These are phyloP conservation scores for Geotrichum restrictum DNA, from an alignment of 1,139 yeast genomes.

Conservation along the genomic window DNA sequence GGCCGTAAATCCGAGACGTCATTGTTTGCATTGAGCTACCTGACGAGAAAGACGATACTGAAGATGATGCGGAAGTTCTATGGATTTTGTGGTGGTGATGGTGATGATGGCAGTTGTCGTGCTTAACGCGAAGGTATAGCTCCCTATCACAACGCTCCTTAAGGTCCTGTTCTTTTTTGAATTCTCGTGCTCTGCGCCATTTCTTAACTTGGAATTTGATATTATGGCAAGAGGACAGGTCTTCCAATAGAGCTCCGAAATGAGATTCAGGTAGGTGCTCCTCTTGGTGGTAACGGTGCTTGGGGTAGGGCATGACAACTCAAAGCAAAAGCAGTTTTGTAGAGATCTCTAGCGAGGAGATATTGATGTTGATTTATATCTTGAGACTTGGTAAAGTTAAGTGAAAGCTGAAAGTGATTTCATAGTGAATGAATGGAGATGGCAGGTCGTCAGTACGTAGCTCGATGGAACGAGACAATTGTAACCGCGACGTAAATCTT, in stretches of 20 bases:
- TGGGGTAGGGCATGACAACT: no score
- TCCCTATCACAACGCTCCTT: conserved; percentile 8
- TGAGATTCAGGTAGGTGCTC: neutral
- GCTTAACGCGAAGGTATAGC: conserved; percentile 7
- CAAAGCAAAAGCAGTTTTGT: no score
- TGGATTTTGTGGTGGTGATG: neutral
- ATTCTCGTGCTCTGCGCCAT: conserved; percentile 15
- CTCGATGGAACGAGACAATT: no score
- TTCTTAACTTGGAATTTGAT: conserved; percentile 19
- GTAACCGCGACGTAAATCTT: no score
- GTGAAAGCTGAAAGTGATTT: no score
- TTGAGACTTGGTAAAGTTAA: no score
- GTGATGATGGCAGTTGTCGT: neutral
- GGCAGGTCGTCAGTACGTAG: no score
- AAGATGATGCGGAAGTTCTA: neutral
- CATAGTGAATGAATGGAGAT: no score
- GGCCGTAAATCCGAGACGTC: no score
- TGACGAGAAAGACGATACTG: neutral
- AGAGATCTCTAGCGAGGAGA: no score
- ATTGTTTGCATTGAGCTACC: neutral
- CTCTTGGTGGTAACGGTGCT: no score
- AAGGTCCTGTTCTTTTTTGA: conserved; percentile 5
- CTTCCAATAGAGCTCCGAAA: conserved; percentile 11
- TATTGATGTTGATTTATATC: no score
- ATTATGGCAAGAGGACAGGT: conserved; percentile 17